Conservation (phyloP, 306 rosid species). For the Glycine soja region DNA sequence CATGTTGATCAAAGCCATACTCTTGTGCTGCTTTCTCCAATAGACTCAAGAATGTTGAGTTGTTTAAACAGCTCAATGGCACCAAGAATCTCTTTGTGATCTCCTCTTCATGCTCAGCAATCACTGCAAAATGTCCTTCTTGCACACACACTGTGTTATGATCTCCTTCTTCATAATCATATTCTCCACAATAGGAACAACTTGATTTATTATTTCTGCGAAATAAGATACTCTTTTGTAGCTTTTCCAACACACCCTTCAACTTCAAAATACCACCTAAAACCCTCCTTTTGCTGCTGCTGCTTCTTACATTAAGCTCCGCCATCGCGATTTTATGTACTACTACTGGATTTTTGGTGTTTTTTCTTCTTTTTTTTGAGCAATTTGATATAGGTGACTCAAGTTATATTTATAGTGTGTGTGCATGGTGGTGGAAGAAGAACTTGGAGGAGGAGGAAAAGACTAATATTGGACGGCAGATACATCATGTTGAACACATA, state of each 20-base stretch:
- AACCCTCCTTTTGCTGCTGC: constrained; percentile 49
- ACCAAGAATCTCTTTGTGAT: constrained; percentile 64
- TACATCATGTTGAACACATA: neutral
- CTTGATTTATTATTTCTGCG: constrained; percentile 39
- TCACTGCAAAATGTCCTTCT: constrained; percentile 85
- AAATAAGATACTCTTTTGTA: constrained; percentile 52
- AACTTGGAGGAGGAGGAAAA: neutral
- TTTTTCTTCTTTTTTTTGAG: neutral
- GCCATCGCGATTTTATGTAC: constrained; percentile 47
- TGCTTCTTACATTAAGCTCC: constrained; percentile 17
- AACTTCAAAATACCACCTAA: constrained; percentile 56
- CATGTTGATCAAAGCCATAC: constrained; percentile 73
- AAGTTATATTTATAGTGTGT: constrained; percentile 33
- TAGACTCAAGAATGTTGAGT: constrained; percentile 63
- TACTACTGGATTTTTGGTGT: neutral
- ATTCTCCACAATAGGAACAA: neutral
- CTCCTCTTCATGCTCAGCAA: constrained; percentile 59
- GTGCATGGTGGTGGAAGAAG: neutral
- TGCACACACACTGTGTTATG: constrained; percentile 41
- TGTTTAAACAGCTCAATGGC: constrained; percentile 66
- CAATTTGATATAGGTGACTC: neutral
- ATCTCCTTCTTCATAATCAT: neutral
- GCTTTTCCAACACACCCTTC: constrained; percentile 59
- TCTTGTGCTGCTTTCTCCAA: constrained; percentile 76
- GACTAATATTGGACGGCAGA: neutral